These are phyloP conservation scores for Allantophomopsis lycopodina DNA, from an alignment of 2,329 filamentous ascomycete genomes.

Conservation along the genomic window DNA sequence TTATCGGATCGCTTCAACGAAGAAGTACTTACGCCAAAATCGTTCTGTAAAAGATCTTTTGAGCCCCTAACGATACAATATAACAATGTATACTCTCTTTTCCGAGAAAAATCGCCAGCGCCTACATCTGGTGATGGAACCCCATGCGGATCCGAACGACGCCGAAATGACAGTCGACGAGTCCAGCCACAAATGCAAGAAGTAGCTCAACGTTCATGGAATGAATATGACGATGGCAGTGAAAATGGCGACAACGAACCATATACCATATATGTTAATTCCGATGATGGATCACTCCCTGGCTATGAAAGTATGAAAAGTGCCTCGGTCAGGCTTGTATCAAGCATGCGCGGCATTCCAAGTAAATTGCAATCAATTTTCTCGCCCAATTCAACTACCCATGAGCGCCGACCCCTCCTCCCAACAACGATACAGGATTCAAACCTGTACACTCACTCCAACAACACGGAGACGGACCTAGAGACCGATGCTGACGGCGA, in stretches of 20 bases:
- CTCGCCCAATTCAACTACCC: constrained; percentile 12
- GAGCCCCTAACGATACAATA: constrained; percentile 33
- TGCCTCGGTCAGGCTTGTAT: constrained; percentile 34
- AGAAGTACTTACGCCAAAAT: constrained; percentile 52
- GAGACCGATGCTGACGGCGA: constrained; percentile 25
- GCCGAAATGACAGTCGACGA: neutral
- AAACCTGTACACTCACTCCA: constrained; percentile 16
- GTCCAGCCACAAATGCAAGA: constrained; percentile 1
- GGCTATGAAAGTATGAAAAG: constrained; percentile 36
- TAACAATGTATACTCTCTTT: constrained; percentile 30
- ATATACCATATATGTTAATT: constrained; percentile 65
- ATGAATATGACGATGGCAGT: constrained; percentile 75
- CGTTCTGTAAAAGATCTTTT: constrained; percentile 58
- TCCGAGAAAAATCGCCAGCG: constrained; percentile 25
- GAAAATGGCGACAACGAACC: constrained; percentile 43
- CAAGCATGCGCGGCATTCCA: constrained; percentile 25
- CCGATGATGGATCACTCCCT: constrained; percentile 47
- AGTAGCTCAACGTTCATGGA: constrained; percentile 48
- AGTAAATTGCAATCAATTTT: constrained; percentile 39
- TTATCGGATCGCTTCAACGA: constrained; percentile 53
- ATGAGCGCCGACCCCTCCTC: constrained; percentile 4
- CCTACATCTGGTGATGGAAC: neutral
- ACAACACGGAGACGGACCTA: neutral
- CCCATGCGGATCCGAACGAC: constrained; percentile 6
- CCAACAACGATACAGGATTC: constrained; percentile 7